Evolutionary conservation across 2,329 filamentous ascomycete species (phyloP), one percentile per base, ranked within the genome.

Genomic region (Drechslerella coelobrocha): DNA sequence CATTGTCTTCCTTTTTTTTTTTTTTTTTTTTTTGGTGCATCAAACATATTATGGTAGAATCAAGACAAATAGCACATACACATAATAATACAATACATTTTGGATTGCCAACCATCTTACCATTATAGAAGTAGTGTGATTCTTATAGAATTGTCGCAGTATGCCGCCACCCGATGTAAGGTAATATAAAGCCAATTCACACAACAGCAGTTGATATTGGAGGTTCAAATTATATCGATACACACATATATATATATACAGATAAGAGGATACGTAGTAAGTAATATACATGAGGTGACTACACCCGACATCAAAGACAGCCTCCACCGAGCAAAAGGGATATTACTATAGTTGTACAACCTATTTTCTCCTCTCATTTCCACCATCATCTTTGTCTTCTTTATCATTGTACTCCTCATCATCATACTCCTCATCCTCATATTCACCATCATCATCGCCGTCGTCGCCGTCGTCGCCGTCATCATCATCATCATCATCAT

Each of bases 401-500:
- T 29, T 31, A 17, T 51, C 41, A 4, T 56, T 24, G 37, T 63
- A 39, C 1, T 55, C 21, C 5, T 45, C 57, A 26, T 61, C 34
- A 26, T 61, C 34, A 24, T 61, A 41, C 21, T 53, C 47, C 24
- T 51, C 56, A 10, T 47, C 34, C 23, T 54, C 31, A 47, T 17
- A 9, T 7, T 57, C 45, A 1, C 21, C 45, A 8, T 59, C 47
- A 29, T 59, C 51, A 12, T 68, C 61, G 29, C 71, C 62, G 48
- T 69, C 59, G 23, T 68, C 57, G 3, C 68, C 27, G 21, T 23
- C 43, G 7, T 77, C 81, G 43, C 79, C 84, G 2, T 84, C 88
- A 77, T 84, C 87, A 19, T 89, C 88, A 14, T 86, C 85, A 77
- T 89, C 80, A 6, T 86, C 84, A 1, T 87, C 87, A 45, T 84